Evolutionary conservation across 106 monocot species (phyloP).

Genomic region (Apostasia shenzhenica): DNA sequence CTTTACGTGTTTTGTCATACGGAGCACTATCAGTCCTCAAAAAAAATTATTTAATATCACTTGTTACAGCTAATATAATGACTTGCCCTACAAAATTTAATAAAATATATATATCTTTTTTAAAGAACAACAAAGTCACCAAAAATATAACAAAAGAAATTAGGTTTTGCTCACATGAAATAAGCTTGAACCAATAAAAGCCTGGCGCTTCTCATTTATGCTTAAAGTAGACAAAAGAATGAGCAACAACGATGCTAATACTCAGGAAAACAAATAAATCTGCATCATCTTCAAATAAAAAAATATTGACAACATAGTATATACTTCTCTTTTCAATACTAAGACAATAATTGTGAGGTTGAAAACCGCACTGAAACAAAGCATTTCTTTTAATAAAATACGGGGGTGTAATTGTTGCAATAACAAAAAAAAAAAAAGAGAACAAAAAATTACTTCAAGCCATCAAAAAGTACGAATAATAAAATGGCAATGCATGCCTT

Average conservation of each 20-base stretch:
- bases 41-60: conserved; percentile 82
- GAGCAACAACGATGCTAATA: too few relatives aligned
- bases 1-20: conserved; percentile 71
- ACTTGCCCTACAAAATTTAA: conserved; percentile 51
- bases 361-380: conserved; percentile 90
- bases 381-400: conserved; percentile 88
- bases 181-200: too few relatives aligned
- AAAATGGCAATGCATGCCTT: conserved; percentile 24
- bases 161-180: too few relatives aligned
- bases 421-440: conserved; percentile 22
- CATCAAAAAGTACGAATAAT: neutral
- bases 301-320: conserved; percentile 46
- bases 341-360: conserved; percentile 93
- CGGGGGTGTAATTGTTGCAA: conserved; percentile 94
- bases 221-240: too few relatives aligned
- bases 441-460: neutral
- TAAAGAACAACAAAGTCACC: neutral
- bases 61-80: conserved; percentile 84
- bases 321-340: conserved; percentile 83
- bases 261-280: too few relatives aligned
- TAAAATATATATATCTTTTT: neutral
- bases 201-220: too few relatives aligned
- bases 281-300: neutral
- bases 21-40: conserved; percentile 96
- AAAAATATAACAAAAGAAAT: too few relatives aligned